Conservation (phyloP, 768 basidiomycete genomes). For the Boletellus sp. region DNA sequence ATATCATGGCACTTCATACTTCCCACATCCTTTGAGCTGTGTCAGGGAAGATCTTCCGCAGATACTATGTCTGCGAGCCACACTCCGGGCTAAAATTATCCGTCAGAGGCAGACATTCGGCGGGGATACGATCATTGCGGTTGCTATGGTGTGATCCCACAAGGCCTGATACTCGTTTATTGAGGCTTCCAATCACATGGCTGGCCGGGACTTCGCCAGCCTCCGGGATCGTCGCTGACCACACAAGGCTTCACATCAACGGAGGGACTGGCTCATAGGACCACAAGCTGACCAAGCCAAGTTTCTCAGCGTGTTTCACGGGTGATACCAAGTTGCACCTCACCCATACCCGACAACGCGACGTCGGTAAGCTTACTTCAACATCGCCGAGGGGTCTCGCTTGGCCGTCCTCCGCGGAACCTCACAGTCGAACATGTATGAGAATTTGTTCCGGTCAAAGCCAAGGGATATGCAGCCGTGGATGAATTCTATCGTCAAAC, state of each 20-base stretch:
- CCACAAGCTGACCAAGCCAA: too few relatives aligned
- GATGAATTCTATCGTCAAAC: neutral
- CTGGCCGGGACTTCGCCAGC: neutral
- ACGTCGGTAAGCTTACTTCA: neutral
- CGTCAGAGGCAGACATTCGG: neutral
- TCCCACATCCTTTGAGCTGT: too few relatives aligned
- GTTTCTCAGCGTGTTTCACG: neutral
- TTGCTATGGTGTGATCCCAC: neutral
- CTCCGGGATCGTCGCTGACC: neutral
- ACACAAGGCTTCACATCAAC: neutral
- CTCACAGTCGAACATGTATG: neutral
- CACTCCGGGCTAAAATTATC: too few relatives aligned
- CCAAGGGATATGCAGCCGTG: neutral
- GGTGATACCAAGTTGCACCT: neutral
- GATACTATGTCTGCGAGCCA: too few relatives aligned
- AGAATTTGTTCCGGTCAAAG: neutral
- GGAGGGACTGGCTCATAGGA: neutral
- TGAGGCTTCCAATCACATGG: neutral
- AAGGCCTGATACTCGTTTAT: neutral
- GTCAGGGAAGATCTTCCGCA: too few relatives aligned
- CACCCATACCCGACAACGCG: neutral
- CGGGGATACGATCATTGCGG: conserved; percentile 4
- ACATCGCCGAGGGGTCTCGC: neutral
- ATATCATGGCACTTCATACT: too few relatives aligned
- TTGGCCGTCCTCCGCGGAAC: neutral